phyloP scores from a whole-genome alignment of 2,329 filamentous ascomycete genomes.

The Chaetomium sp. region DNA sequence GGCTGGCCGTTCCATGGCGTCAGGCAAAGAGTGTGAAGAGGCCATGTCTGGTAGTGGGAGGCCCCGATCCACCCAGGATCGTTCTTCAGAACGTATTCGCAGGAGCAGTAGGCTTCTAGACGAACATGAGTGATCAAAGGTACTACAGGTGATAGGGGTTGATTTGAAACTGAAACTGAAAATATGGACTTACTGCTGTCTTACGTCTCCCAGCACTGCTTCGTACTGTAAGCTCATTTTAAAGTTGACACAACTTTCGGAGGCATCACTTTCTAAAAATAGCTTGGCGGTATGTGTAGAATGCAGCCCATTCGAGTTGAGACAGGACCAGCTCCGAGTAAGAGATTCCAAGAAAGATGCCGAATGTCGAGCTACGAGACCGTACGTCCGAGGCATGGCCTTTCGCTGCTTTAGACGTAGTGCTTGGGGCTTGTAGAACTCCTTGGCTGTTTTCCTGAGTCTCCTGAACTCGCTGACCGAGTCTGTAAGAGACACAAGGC shows the following conservation, averaged over 20 bases:
- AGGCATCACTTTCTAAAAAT: background rate
- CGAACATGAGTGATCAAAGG: background rate
- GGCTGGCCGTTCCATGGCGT: background rate
- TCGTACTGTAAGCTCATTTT: background rate
- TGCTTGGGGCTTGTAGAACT: background rate
- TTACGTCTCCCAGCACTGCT: background rate
- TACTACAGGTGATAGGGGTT: background rate
- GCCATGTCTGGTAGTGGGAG: background rate
- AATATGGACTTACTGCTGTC: background rate
- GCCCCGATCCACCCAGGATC: conserved; percentile 1
- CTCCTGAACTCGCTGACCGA: background rate
- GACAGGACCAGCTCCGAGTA: background rate
- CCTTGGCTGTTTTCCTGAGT: background rate
- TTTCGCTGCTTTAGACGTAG: background rate
- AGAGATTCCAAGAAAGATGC: conserved; percentile 1
- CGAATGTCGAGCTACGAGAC: background rate
- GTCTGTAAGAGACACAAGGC: background rate
- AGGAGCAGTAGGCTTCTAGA: background rate
- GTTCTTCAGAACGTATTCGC: background rate
- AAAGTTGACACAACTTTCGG: background rate
- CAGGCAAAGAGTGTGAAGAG: background rate
- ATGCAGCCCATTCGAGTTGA: background rate
- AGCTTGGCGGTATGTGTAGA: background rate
- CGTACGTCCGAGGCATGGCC: background rate
- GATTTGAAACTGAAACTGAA: background rate